phyloP scores from a whole-genome alignment of 192 early-diverging fungal species.

The Cladochytrium replicatum region DNA sequence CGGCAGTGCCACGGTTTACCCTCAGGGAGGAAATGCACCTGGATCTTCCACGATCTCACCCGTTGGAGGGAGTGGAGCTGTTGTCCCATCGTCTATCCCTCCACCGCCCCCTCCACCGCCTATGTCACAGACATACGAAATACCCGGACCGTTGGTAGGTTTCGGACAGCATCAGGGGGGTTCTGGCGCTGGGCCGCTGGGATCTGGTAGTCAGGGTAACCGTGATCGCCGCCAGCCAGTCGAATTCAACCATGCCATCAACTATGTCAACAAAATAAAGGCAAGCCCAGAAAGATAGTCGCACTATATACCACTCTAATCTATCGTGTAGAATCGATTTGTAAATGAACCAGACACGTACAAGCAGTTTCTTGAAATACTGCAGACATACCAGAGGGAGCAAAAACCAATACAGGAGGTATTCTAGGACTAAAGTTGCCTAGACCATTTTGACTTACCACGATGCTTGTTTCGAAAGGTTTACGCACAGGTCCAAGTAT shows the following conservation, averaged over 20 bases:
- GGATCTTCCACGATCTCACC: no score
- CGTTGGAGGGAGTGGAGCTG: no score
- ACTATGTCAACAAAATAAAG: conserved; percentile 99
- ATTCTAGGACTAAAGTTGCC: conserved; percentile 4
- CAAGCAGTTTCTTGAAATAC: conserved; percentile 93
- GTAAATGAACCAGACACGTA: conserved; percentile 87
- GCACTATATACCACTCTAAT: conserved; percentile 1
- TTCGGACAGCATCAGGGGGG: no score
- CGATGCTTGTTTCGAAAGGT: conserved; percentile 42
- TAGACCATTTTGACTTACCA: background rate
- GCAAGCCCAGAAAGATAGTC: conserved; percentile 26
- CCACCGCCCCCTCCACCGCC: no score
- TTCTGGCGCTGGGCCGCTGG: no score
- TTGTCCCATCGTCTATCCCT: no score
- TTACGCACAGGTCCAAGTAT: conserved; percentile 81
- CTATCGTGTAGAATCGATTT: conserved; percentile 66
- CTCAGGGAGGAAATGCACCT: no score
- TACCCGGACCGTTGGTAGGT: no score
- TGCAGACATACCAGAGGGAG: conserved; percentile 97
- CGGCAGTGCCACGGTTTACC: no score
- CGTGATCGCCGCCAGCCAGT: conserved; percentile 49
- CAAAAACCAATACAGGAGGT: conserved; percentile 91
- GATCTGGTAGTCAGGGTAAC: no score
- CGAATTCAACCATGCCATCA: conserved; percentile 98
- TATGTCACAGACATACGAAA: no score